These are phyloP conservation scores for Starmera quercuum DNA, from an alignment of 805 yeast species.

Conservation along the genomic window DNA sequence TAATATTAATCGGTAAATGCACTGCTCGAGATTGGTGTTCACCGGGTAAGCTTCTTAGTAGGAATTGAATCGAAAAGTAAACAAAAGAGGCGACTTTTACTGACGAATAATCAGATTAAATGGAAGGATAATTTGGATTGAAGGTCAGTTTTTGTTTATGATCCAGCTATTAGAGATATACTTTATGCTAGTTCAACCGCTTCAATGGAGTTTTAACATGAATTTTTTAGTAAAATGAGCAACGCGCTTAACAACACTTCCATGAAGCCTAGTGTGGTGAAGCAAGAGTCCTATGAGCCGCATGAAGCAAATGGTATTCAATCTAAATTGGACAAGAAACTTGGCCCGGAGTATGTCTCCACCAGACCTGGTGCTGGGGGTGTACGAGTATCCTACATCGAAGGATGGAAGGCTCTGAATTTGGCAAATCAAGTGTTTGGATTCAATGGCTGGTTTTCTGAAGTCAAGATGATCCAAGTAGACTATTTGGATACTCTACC, in stretches of 20 bases:
- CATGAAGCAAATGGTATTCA: conserved; percentile 23
- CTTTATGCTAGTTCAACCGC: too few relatives aligned
- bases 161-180: too few relatives aligned
- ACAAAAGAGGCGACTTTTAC: too few relatives aligned
- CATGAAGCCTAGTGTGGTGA: conserved; percentile 2
- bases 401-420: conserved; percentile 79
- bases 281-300: conserved; percentile 11
- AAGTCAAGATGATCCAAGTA: conserved; percentile 53
- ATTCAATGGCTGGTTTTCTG: conserved; percentile 77
- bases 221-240: too few relatives aligned
- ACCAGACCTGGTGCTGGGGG: conserved; percentile 73
- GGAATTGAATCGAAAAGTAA: too few relatives aligned
- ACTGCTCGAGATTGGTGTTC: too few relatives aligned
- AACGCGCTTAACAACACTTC: neutral
- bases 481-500: conserved; percentile 50
- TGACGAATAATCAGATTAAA: too few relatives aligned
- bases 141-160: too few relatives aligned
- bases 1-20: too few relatives aligned
- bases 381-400: conserved; percentile 60
- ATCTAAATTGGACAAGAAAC: conserved; percentile 31
- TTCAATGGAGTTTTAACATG: too few relatives aligned
- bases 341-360: conserved; percentile 77
- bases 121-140: too few relatives aligned
- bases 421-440: conserved; percentile 80
- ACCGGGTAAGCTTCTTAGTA: too few relatives aligned